Conservation (phyloP, 306 rosid genomes). For the Gastrolobium villosum region DNA sequence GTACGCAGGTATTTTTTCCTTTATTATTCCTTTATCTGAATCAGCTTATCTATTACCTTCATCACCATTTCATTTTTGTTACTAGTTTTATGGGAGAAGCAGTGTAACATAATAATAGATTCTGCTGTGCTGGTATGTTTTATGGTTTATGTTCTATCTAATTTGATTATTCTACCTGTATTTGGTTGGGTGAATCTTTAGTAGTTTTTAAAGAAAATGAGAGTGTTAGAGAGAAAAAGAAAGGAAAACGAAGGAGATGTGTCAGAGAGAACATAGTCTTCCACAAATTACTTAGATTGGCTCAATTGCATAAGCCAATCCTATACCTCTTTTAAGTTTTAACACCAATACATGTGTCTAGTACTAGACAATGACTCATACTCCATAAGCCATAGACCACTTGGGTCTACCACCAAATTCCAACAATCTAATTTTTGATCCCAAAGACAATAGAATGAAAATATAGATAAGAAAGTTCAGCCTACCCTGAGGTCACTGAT, state of each 20-base stretch:
- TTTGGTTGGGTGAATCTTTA: background rate
- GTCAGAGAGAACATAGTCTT: background rate
- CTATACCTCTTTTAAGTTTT: background rate
- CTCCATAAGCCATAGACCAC: background rate
- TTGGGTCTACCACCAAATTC: background rate
- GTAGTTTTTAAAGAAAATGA: slow-evolving; percentile 13
- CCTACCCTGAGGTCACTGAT: background rate
- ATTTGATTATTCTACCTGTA: slow-evolving; percentile 36
- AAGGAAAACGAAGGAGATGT: slow-evolving; percentile 9
- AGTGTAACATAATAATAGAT: slow-evolving; percentile 7
- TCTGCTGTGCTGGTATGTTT: slow-evolving; percentile 8
- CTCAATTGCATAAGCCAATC: background rate
- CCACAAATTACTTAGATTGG: slow-evolving; percentile 22
- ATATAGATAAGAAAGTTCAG: slow-evolving; percentile 18
- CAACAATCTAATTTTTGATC: slow-evolving; percentile 5
- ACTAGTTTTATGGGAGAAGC: slow-evolving; percentile 9
- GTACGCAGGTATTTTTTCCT: slow-evolving; percentile 81
- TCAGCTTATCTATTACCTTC: slow-evolving; percentile 16
- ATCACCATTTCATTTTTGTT: slow-evolving; percentile 6
- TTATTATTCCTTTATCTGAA: slow-evolving; percentile 15
- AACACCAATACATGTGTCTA: background rate
- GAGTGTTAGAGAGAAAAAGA: background rate
- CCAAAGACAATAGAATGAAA: slow-evolving; percentile 15
- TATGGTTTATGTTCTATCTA: slow-evolving; percentile 20
- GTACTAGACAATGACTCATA: too few relatives aligned